Evolutionary conservation across 179 eudicot species (phyloP).

Genomic region (Gypsophila paniculata): DNA sequence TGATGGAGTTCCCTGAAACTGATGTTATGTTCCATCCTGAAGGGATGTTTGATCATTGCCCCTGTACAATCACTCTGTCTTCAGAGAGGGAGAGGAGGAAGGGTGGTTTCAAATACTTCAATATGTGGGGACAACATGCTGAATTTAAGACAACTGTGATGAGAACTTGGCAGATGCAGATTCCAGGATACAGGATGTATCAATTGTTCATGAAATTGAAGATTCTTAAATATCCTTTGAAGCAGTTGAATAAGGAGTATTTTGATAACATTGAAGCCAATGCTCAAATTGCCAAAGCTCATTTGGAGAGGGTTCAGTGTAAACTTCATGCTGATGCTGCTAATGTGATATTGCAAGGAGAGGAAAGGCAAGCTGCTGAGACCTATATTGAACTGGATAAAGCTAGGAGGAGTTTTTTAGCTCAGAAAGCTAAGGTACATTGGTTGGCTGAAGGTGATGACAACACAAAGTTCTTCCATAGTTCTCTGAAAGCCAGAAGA

Average conservation of each 20-base stretch:
- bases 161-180: background rate
- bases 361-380: too few relatives aligned
- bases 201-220: too few relatives aligned
- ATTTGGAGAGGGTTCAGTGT: too few relatives aligned
- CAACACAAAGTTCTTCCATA: background rate
- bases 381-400: too few relatives aligned
- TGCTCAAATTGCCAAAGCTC: too few relatives aligned
- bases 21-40: background rate
- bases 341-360: too few relatives aligned
- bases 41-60: background rate
- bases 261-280: too few relatives aligned
- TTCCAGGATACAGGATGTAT: background rate
- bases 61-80: background rate
- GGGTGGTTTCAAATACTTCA: too few relatives aligned
- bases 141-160: background rate
- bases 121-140: background rate
- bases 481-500: background rate
- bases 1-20: background rate
- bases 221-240: too few relatives aligned
- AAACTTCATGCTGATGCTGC: too few relatives aligned
- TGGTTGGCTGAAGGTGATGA: background rate
- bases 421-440: background rate
- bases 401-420: too few relatives aligned
- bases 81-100: background rate
- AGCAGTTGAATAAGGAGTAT: too few relatives aligned